phyloP scores from a whole-genome alignment of 768 basidiomycete genomes.

The Myochromella boudieri region DNA sequence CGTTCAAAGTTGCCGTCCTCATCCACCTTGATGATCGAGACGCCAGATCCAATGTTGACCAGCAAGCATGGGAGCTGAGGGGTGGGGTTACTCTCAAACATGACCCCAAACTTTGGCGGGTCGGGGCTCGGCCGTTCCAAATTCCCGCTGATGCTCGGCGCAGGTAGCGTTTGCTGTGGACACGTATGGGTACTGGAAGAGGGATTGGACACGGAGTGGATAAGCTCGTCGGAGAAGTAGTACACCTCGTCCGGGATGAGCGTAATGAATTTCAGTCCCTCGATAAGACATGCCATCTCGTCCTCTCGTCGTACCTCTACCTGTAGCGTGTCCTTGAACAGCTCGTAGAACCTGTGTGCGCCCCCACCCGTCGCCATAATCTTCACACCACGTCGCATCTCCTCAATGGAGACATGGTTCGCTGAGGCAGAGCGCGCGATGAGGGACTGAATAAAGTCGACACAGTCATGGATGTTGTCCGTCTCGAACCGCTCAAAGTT shows the following conservation, averaged over 20 bases:
- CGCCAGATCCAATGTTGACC: conserved; percentile 98
- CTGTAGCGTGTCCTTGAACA: conserved; percentile 68
- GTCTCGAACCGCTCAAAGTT: conserved; percentile 99
- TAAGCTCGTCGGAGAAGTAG: conserved; percentile 97
- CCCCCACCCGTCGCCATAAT: conserved; percentile 99
- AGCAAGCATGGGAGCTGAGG: conserved; percentile 94
- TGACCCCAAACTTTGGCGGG: conserved; percentile 86
- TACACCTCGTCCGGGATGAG: conserved; percentile 97
- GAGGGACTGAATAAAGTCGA: conserved; percentile 83
- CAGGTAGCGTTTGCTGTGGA: conserved; percentile 8
- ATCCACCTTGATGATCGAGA: conserved; percentile 96
- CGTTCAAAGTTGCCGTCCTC: conserved; percentile 95
- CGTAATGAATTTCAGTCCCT: conserved; percentile 93
- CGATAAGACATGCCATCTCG: conserved; percentile 98
- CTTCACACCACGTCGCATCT: conserved; percentile 91
- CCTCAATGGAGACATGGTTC: conserved; percentile 84
- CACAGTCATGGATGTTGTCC: conserved; percentile 77
- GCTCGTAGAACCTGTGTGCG: conserved; percentile 90
- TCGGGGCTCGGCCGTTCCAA: conserved; percentile 88
- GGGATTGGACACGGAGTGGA: conserved; percentile 51
- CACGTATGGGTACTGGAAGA: conserved; percentile 13
- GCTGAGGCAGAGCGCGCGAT: conserved; percentile 83
- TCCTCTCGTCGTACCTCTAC: conserved; percentile 91
- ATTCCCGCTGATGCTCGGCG: conserved; percentile 5
- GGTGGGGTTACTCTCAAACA: conserved; percentile 79